Conservation (phyloP, 352 stramenopile species). For the Phytophthora sojae region DNA sequence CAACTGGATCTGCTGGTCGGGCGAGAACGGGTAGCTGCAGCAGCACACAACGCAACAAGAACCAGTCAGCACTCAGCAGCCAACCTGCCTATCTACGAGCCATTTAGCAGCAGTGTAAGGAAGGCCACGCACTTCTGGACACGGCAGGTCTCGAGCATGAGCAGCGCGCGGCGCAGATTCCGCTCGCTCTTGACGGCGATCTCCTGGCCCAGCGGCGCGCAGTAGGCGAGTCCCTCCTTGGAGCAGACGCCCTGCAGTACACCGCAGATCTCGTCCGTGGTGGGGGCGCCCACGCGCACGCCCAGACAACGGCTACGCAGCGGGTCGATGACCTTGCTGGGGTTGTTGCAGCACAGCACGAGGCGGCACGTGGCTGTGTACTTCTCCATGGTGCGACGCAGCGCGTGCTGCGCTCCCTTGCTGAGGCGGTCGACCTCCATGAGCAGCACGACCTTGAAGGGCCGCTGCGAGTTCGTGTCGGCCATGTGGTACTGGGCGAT, state of each 20-base stretch:
- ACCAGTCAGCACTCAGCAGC: background rate
- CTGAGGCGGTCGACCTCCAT: conserved; percentile 98
- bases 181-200: conserved; percentile 93
- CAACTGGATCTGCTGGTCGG: conserved; percentile 84
- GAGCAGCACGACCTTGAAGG: conserved; percentile 96
- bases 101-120: background rate
- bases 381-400: conserved; percentile 98
- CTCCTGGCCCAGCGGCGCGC: conserved; percentile 88
- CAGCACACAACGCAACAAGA: conserved; percentile 6
- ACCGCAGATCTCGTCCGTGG: conserved; percentile 88
- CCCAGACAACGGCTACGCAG: conserved; percentile 95
- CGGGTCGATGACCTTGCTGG: conserved; percentile 98
- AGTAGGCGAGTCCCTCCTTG: conserved; percentile 94
- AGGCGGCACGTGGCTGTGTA: conserved; percentile 95
- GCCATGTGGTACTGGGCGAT: conserved; percentile 95
- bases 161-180: conserved; percentile 96
- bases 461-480: conserved; percentile 74
- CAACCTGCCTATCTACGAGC: background rate
- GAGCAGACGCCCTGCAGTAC: conserved; percentile 91
- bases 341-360: conserved; percentile 98
- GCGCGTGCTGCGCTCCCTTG: conserved; percentile 96
- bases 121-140: conserved; percentile 63
- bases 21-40: conserved; percentile 84
- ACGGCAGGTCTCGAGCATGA: conserved; percentile 97
- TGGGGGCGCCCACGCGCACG: conserved; percentile 94